A percentile compares a stretch with the other conserved stretches of the same genome.
These are phyloP conservation scores for Blumeria graminis DNA, from an alignment of 2,329 filamentous ascomycete species.

Conservation along the genomic window DNA sequence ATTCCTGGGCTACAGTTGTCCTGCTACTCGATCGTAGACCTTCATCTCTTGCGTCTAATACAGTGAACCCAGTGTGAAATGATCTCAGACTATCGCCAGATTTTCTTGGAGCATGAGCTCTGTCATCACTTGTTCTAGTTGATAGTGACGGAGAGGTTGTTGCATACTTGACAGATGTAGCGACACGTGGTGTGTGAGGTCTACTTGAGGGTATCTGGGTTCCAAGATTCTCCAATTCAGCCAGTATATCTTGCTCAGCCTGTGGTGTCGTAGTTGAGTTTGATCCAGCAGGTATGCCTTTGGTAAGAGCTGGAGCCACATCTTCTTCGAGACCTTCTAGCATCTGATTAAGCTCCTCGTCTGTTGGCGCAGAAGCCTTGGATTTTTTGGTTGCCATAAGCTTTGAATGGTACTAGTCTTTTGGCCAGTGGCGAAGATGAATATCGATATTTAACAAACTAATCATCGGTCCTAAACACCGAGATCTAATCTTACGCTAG, in stretches of 20 bases:
- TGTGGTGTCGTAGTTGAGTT: constrained; percentile 16
- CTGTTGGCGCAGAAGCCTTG: constrained; percentile 26
- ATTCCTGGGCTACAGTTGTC: constrained; percentile 21
- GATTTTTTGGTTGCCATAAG: constrained; percentile 35
- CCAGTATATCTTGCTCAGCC: constrained; percentile 48
- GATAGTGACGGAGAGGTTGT: constrained; percentile 25
- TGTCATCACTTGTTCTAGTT: constrained; percentile 41
- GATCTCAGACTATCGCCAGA: constrained; percentile 56
- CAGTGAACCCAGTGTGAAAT: constrained; percentile 47
- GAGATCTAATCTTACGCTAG: too few relatives aligned
- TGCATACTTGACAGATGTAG: constrained; percentile 25
- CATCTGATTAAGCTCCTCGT: constrained; percentile 40
- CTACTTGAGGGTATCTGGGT: constrained; percentile 43
- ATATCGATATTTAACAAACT: too few relatives aligned
- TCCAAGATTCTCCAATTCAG: constrained; percentile 56
- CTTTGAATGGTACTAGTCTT: not conserved
- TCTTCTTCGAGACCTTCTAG: constrained; percentile 35
- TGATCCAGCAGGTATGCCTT: constrained; percentile 15
- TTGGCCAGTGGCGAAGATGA: not conserved
- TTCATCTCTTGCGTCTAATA: constrained; percentile 36
- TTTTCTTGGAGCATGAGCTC: constrained; percentile 29
- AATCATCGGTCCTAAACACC: too few relatives aligned
- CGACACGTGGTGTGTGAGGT: constrained; percentile 60
- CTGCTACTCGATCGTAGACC: constrained; percentile 32
- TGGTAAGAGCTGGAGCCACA: constrained; percentile 20